A percentile compares a stretch with the other conserved stretches of the same genome.
Conservation (phyloP, 2,329 filamentous ascomycete species). For the Fusarium virguliforme region DNA sequence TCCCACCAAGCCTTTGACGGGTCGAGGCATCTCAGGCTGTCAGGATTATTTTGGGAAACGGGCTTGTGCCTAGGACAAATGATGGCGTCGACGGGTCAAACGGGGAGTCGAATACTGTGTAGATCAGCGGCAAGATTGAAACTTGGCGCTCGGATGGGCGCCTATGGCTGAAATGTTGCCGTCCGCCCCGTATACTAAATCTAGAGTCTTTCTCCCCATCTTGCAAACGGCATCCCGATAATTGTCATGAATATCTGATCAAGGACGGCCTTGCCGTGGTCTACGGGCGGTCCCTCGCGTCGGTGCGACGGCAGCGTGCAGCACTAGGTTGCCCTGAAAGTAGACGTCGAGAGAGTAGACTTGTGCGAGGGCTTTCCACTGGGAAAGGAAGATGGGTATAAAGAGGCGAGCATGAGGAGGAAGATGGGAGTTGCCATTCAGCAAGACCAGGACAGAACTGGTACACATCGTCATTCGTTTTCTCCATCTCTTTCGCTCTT, state of each 20-base stretch:
- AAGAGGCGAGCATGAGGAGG: constrained; percentile 43
- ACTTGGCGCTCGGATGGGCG: constrained; percentile 28
- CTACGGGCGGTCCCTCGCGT: constrained; percentile 24
- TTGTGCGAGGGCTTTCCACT: constrained; percentile 41
- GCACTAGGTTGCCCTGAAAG: constrained; percentile 27
- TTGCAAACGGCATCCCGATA: background rate
- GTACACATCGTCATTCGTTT: constrained; percentile 49
- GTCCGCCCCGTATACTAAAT: constrained; percentile 2
- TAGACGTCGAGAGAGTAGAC: constrained; percentile 15
- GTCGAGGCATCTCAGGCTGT: constrained; percentile 17
- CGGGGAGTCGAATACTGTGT: constrained; percentile 18
- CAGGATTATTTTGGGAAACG: constrained; percentile 6
- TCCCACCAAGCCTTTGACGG: constrained; percentile 1
- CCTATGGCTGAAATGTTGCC: constrained; percentile 6
- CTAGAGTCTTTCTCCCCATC: background rate
- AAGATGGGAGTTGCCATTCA: constrained; percentile 25
- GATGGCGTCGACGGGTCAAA: constrained; percentile 8
- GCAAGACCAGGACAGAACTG: constrained; percentile 39
- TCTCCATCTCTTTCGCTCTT: constrained; percentile 24
- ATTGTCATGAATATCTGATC: background rate
- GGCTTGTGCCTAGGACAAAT: background rate
- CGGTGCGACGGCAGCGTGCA: constrained; percentile 45
- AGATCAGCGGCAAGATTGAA: constrained; percentile 36
- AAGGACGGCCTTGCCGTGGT: constrained; percentile 6
- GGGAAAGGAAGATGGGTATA: constrained; percentile 43